Conservation (phyloP, 2,329 filamentous ascomycete genomes). For the Pseudogymnoascus sp. region DNA sequence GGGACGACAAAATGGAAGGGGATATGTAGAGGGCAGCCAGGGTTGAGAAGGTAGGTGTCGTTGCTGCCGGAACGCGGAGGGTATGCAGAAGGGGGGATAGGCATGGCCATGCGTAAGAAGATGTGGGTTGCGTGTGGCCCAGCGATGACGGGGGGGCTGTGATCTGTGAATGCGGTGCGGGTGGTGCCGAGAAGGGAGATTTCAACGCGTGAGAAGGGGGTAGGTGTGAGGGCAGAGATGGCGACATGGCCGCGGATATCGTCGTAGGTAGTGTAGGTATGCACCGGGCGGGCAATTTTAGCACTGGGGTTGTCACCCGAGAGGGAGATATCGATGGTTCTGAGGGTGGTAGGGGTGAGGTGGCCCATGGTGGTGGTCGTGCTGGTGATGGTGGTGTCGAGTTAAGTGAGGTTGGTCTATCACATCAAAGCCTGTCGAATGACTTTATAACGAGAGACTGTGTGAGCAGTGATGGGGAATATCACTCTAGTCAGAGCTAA, state of each 20-base stretch:
- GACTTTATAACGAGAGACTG: not conserved
- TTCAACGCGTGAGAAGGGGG: not conserved
- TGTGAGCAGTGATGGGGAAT: not conserved
- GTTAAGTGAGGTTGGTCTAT: too few relatives aligned
- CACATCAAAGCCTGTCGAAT: too few relatives aligned
- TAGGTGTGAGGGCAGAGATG: not conserved
- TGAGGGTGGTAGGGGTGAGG: not conserved
- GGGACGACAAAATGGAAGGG: constrained; percentile 29
- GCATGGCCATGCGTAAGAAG: constrained; percentile 27
- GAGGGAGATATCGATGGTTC: not conserved
- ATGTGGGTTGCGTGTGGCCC: constrained; percentile 16
- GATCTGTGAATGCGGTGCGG: not conserved
- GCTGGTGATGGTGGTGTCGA: not conserved
- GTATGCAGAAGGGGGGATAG: constrained; percentile 14
- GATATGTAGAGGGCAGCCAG: constrained; percentile 24
- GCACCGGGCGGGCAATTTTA: not conserved
- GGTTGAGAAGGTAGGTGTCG: constrained; percentile 6
- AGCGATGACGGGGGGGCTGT: not conserved
- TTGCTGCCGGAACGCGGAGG: constrained; percentile 18
- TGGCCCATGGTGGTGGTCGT: not conserved
- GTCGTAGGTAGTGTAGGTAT: constrained; percentile 6
- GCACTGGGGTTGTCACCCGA: not conserved
- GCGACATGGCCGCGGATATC: not conserved
- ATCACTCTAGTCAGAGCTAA: not conserved
- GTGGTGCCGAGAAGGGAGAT: not conserved